phyloP scores from a whole-genome alignment of 345 rosid species.

The Salix caprea region DNA sequence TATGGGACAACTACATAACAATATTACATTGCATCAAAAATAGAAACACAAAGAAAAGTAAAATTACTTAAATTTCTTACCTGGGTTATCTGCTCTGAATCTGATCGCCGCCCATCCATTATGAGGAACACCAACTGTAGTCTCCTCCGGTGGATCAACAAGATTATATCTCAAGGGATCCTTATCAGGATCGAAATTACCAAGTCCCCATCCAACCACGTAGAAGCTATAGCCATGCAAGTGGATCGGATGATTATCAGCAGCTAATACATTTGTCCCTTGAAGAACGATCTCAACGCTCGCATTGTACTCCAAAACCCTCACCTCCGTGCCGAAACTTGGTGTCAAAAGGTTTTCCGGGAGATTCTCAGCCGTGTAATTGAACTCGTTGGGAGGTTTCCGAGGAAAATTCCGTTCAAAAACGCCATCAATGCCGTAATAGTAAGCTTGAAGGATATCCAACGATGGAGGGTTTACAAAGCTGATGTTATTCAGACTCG shows the following conservation, averaged over 20 bases:
- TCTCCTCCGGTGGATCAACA: constrained; percentile 6
- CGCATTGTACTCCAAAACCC: neutral
- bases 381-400: constrained; percentile 5
- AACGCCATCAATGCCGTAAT: neutral
- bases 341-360: neutral
- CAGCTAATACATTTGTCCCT: neutral
- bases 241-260: constrained; percentile 20
- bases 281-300: constrained; percentile 8
- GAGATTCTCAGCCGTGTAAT: neutral
- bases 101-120: constrained; percentile 20
- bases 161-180: constrained; percentile 7
- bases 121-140: constrained; percentile 11
- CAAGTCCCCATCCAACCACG: constrained; percentile 8
- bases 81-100: constrained; percentile 15
- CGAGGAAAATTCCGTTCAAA: neutral
- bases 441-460: constrained; percentile 1
- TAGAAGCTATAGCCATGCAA: constrained; percentile 18
- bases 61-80: neutral
- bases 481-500: constrained; percentile 5
- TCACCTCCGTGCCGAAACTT: constrained; percentile 2
- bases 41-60: neutral
- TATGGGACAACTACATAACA: too few relatives aligned
- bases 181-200: neutral
- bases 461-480: neutral
- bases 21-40: too few relatives aligned